These are phyloP conservation scores for Solanum rostratum DNA, from an alignment of 257 asterid genomes.

Conservation along the genomic window DNA sequence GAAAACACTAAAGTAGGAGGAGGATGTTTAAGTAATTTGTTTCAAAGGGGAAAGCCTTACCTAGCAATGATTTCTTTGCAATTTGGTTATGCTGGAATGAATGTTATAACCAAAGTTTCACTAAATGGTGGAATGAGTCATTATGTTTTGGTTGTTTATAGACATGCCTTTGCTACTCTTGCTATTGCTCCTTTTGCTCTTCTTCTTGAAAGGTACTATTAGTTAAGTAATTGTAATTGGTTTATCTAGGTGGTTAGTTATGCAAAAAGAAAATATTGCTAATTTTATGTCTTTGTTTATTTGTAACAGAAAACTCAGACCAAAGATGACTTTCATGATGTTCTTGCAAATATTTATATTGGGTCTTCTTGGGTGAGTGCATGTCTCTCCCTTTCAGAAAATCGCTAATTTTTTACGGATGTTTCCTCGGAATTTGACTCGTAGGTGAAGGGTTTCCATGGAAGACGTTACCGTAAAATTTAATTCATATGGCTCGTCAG, in stretches of 20 bases:
- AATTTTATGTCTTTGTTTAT: not conserved
- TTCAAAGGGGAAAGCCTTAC: slow-evolving; percentile 41
- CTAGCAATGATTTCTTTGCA: slow-evolving; percentile 61
- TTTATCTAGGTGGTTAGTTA: not conserved
- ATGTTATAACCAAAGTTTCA: slow-evolving; percentile 40
- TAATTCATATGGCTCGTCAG: not conserved
- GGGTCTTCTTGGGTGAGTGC: slow-evolving; percentile 54
- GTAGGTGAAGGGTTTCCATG: not conserved
- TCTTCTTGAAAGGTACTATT: slow-evolving; percentile 36
- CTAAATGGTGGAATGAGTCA: slow-evolving; percentile 65
- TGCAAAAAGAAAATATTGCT: not conserved
- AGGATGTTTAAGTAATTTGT: not conserved
- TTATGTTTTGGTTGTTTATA: slow-evolving; percentile 67
- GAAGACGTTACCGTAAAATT: not conserved
- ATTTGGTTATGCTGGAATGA: slow-evolving; percentile 73
- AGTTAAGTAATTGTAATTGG: not conserved
- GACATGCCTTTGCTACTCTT: slow-evolving; percentile 55
- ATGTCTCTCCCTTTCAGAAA: not conserved
- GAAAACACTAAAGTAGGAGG: slow-evolving; percentile 4
- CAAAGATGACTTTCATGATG: slow-evolving; percentile 46
- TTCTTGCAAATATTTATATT: slow-evolving; percentile 44
- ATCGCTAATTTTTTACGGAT: not conserved
- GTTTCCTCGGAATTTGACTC: not conserved
- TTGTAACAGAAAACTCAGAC: slow-evolving; percentile 51
- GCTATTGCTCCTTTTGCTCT: slow-evolving; percentile 57